Base-by-base conservation (phyloP, 805 yeast species). In the Kazachstania bromeliacearum region DNA sequence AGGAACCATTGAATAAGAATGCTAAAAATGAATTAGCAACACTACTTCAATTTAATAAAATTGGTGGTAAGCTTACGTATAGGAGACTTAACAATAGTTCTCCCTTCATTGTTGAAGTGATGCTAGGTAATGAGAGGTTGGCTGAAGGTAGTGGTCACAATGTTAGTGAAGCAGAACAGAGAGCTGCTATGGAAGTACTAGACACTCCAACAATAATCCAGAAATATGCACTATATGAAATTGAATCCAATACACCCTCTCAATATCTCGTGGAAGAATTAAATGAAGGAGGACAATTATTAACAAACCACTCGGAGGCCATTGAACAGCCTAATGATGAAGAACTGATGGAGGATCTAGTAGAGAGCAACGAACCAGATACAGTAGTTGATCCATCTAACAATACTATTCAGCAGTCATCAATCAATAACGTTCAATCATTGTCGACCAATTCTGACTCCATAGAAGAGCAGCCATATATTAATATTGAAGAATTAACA, bases 111-210 rank as follows among this genome's bases (percentile, higher is more conserved):
- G 87, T 85, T n/a, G 67, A 73, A 21, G 79, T 88, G 40, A 46
- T 57, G 26, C 70, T 84, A 4, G 71, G 68, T 28, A 79, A 74
- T 23, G 57, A 67, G 3, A 55, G 61, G 1, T 48, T 87, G 14
- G 94, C 92, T 0, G 57, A 56, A 7, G 96, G 94, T 4, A 62
- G 59, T 7, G 96, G 82, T 5, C 63, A 68, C 5, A 77, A 71
- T 43, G 60, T 67, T 3, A 79, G 74, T 51, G 81, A 74, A 27
- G 96, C 95, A 0, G 88, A 94, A 2, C 60, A 71, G 13, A 63
- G 79, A 38, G 95, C 95, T 1, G 96, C 96, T 0, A 77, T 76
- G 80, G 63, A 64, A 27, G 94, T 88, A 0, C 59, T 87, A 28
- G 59, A 60, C 5, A 72, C 81, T 42, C 68, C 66, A 27, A 60